Evolutionary conservation across 495 filamentous ascomycete genomes (phyloP).

Genomic region (Cercophora sp.): DNA sequence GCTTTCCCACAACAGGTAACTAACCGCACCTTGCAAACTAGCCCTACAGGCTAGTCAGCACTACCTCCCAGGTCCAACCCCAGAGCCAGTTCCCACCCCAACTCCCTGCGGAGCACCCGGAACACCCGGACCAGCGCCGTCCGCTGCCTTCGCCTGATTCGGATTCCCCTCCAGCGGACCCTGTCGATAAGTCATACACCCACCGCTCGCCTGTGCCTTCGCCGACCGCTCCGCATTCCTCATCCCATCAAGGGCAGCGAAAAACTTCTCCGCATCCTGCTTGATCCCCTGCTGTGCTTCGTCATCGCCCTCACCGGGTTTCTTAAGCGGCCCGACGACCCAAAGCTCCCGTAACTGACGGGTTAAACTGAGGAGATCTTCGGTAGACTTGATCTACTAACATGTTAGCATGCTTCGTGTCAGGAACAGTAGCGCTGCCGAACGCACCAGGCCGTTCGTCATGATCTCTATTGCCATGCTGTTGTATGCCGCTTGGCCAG

Average conservation of each 20-base stretch:
- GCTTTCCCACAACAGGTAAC: no score
- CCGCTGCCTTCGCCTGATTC: no score
- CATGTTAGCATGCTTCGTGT: neutral
- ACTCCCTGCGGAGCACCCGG: no score
- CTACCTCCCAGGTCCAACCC: no score
- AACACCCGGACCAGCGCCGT: no score
- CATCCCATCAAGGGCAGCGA: constrained; percentile 10
- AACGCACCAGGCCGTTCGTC: constrained; percentile 25
- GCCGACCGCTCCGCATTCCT: constrained; percentile 6
- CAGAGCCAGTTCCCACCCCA: no score
- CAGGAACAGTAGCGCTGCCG: no score
- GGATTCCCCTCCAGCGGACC: constrained; percentile 8
- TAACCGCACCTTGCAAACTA: no score
- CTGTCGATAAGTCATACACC: constrained; percentile 4
- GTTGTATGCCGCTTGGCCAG: constrained; percentile 35
- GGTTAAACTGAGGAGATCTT: constrained; percentile 36
- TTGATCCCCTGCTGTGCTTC: constrained; percentile 27
- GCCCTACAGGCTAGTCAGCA: no score
- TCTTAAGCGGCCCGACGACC: constrained; percentile 38
- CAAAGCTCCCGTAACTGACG: constrained; percentile 42
- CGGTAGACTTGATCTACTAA: constrained; percentile 28
- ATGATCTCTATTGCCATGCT: constrained; percentile 35
- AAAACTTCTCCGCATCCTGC: constrained; percentile 13
- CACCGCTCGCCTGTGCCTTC: neutral
- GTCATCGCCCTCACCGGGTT: constrained; percentile 30